Evolutionary conservation across 805 yeast species (phyloP).

Genomic region (Hanseniaspora lindneri): DNA sequence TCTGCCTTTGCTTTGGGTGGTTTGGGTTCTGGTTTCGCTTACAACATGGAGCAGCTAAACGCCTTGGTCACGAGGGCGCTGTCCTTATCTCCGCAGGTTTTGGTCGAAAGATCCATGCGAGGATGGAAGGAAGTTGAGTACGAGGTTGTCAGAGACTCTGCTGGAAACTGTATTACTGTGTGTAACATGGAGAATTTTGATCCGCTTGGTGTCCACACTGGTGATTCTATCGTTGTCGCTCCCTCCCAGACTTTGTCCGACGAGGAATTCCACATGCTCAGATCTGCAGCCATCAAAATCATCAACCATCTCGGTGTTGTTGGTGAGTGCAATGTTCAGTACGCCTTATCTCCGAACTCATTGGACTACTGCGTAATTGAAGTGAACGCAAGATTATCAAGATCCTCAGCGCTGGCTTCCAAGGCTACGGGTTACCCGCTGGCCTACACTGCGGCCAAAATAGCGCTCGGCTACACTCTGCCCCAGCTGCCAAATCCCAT

Average conservation of each 20-base stretch:
- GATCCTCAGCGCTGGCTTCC: slow-evolving; percentile 98
- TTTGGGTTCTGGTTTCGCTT: slow-evolving; percentile 94
- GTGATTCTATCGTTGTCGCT: slow-evolving; percentile 97
- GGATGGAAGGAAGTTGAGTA: slow-evolving; percentile 99
- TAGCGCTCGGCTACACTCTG: slow-evolving; percentile 84
- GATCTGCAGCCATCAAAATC: slow-evolving; percentile 94
- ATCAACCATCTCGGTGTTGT: slow-evolving; percentile 96
- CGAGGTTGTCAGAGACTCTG: slow-evolving; percentile 96
- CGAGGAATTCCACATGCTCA: slow-evolving; percentile 93
- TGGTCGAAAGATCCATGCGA: slow-evolving; percentile 92
- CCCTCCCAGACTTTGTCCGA: slow-evolving; percentile 96
- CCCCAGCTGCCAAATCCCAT: slow-evolving; percentile 87
- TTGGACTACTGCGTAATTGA: slow-evolving; percentile 95
- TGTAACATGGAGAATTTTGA: slow-evolving; percentile 99
- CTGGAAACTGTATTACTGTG: slow-evolving; percentile 94
- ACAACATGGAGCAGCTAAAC: slow-evolving; percentile 68
- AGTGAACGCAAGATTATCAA: slow-evolving; percentile 92
- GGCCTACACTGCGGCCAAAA: slow-evolving; percentile 95
- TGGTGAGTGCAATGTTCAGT: slow-evolving; percentile 98
- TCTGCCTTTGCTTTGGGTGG: slow-evolving; percentile 98
- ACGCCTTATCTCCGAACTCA: slow-evolving; percentile 85
- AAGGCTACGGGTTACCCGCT: slow-evolving; percentile 98
- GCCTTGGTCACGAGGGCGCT: slow-evolving; percentile 82
- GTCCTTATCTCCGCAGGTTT: slow-evolving; percentile 90
- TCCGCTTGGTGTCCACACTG: slow-evolving; percentile 96